These are phyloP conservation scores for Coprinopsis sp. DNA, from an alignment of 768 basidiomycete species.

Conservation along the genomic window DNA sequence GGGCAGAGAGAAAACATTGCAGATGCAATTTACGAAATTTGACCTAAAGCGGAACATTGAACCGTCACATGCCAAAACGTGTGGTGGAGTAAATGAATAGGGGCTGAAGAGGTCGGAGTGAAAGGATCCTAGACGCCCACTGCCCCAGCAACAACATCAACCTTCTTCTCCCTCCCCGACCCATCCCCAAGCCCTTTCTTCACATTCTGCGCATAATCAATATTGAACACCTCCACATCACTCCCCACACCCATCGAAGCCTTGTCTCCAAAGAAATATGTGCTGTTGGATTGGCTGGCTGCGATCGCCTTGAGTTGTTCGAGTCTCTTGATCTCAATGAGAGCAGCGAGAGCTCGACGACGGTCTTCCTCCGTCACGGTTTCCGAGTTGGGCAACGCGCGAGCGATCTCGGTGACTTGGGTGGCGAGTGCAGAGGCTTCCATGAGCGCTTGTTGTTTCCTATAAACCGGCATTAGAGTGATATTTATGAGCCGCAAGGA, in stretches of 20 bases:
- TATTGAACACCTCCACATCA: conserved; percentile 34
- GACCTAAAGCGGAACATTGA: too few species aligned
- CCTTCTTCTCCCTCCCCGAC: background rate
- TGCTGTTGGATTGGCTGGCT: conserved; percentile 43
- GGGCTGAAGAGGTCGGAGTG: too few species aligned
- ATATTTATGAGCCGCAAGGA: background rate
- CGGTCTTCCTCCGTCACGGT: conserved; percentile 30
- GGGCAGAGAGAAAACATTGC: too few species aligned
- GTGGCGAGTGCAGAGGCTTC: conserved; percentile 43
- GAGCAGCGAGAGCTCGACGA: conserved; percentile 33
- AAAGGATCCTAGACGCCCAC: too few species aligned
- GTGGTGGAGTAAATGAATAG: too few species aligned
- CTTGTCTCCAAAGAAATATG: conserved; percentile 54
- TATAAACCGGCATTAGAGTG: background rate
- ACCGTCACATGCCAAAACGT: too few species aligned
- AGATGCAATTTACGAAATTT: too few species aligned
- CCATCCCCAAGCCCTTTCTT: conserved; percentile 31
- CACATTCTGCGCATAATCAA: conserved; percentile 46
- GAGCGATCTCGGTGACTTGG: conserved; percentile 45
- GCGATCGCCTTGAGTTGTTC: conserved; percentile 54
- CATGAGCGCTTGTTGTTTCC: conserved; percentile 36
- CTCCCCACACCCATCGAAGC: conserved; percentile 27
- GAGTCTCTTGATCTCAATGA: conserved; percentile 46
- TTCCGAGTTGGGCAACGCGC: conserved; percentile 28
- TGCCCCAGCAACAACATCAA: background rate